Percentiles rank a stretch among this genome's conserved stretches.
phyloP scores from a whole-genome alignment of 2,329 filamentous ascomycete genomes.

The Claviceps pusilla region DNA sequence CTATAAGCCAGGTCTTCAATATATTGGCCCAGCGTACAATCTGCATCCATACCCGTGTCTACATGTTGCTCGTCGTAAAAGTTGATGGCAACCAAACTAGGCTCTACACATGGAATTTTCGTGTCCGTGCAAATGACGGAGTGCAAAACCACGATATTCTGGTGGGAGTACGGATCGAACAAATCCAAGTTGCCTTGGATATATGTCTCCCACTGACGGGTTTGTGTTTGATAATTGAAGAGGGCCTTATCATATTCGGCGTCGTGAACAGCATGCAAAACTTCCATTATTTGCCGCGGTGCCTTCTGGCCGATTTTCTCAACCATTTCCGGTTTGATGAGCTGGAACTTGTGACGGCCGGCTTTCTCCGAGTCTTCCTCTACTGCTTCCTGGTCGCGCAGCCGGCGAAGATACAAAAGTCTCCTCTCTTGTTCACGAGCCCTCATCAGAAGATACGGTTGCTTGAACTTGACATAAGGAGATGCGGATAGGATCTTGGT shows the following conservation, averaged over 20 bases:
- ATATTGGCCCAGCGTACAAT: constrained; percentile 89
- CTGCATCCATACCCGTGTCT: constrained; percentile 55
- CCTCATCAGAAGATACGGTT: constrained; percentile 84
- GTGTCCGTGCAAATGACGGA: constrained; percentile 88
- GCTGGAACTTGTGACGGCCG: constrained; percentile 60
- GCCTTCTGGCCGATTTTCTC: constrained; percentile 67
- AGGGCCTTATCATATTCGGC: constrained; percentile 92
- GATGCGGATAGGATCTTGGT: constrained; percentile 90
- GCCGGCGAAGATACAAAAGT: constrained; percentile 63
- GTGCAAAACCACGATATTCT: constrained; percentile 89
- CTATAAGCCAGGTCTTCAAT: constrained; percentile 75
- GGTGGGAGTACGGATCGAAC: constrained; percentile 89
- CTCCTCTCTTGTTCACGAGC: constrained; percentile 81
- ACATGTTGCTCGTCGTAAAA: constrained; percentile 92
- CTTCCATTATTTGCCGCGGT: constrained; percentile 77
- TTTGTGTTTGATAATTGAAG: constrained; percentile 88
- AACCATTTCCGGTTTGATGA: constrained; percentile 93
- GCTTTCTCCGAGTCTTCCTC: constrained; percentile 48
- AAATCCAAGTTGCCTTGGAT: constrained; percentile 75
- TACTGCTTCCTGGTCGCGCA: constrained; percentile 60
- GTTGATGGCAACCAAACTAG: constrained; percentile 73
- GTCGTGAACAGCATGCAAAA: constrained; percentile 86
- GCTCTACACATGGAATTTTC: constrained; percentile 83
- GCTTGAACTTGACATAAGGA: constrained; percentile 88
- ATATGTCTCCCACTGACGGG: constrained; percentile 90